phyloP scores from a whole-genome alignment of 805 yeast genomes.

The Grigorovia yakushimaensis region DNA sequence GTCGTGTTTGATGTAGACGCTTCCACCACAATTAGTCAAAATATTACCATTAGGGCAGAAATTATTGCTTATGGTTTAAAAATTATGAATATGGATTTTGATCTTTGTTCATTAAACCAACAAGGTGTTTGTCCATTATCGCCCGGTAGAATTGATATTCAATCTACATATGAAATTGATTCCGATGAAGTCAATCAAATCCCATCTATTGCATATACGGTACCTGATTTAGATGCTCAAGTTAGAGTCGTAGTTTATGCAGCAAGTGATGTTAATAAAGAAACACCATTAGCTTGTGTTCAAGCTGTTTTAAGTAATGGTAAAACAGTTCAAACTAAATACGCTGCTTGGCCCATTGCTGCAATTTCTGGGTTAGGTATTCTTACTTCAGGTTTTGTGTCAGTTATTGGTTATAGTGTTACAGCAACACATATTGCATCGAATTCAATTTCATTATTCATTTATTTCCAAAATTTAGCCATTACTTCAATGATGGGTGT shows the following conservation, averaged over 20 bases:
- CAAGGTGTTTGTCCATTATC: slow-evolving; percentile 68
- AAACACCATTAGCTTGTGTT: slow-evolving; percentile 73
- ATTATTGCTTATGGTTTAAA: slow-evolving; percentile 76
- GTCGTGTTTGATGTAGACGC: slow-evolving; percentile 65
- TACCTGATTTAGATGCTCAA: slow-evolving; percentile 92
- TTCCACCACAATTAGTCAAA: slow-evolving; percentile 63
- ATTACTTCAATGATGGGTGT: slow-evolving; percentile 95
- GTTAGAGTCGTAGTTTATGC: slow-evolving; percentile 64
- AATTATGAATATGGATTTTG: slow-evolving; percentile 42
- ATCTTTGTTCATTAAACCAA: slow-evolving; percentile 56
- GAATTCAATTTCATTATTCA: slow-evolving; percentile 82
- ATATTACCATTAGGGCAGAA: slow-evolving; percentile 55
- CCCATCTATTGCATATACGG: slow-evolving; percentile 78
- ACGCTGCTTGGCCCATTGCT: slow-evolving; percentile 94
- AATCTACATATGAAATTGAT: slow-evolving; percentile 38
- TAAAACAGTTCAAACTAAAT: slow-evolving; percentile 85
- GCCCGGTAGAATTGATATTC: slow-evolving; percentile 77
- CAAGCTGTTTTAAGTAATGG: slow-evolving; percentile 80
- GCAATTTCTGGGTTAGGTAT: slow-evolving; percentile 84
- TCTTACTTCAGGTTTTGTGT: slow-evolving; percentile 75
- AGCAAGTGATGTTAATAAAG: slow-evolving; percentile 33
- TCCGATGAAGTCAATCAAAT: slow-evolving; percentile 38
- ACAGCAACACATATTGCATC: slow-evolving; percentile 98
- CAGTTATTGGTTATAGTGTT: slow-evolving; percentile 78
- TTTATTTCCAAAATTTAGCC: slow-evolving; percentile 89